Base-by-base conservation (phyloP, 2,329 filamentous ascomycete species). In the Ilyonectria destructans region DNA sequence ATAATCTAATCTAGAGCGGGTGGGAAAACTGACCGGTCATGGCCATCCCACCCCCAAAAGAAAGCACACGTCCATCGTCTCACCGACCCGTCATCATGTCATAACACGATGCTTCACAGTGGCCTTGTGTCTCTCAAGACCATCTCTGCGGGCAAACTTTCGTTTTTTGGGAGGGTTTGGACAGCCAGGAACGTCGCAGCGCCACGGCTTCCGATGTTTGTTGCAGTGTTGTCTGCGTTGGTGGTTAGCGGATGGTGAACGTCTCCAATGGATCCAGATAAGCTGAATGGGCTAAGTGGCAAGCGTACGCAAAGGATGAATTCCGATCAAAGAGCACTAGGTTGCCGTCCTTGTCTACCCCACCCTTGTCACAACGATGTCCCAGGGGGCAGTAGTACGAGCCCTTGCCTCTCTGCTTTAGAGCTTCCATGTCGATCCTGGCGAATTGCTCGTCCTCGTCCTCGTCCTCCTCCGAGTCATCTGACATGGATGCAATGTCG, bases 141-240 rank as follows among this genome's bases (percentile, higher is more conserved):
- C 82, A 67, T 84, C 82, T 64, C 81, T 78, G 58, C 82, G 80
- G 12, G 82, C 82, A 64, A 84, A 84, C 19, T 77, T 79, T 60
- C 82, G 80, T 65, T 83, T 83, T 63, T 82, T 82, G 12, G 12
- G 79, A 9, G 80, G 80, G 46, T 84, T 84, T 13, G 82, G 82
- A 45, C 82, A 84, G 9, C 82, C 79, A 48, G 78, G 77, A 23
- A 80, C 62, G 46, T 79, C 77, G 71, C 82, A 84, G 23, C 79
- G 79, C 80, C 80, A 83, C 17, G 82, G 82, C 67, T 83, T 83
- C 29, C 80, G 77, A 67, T 84, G 82, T 54, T 84, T 84, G 73
- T 84, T 82, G 65, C 81, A 80, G 69, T 84, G 82, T 72, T 83
- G 82, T 58, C 82, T 84, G 69, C 65, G 67, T 59, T 33, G 54